A percentile compares a stretch with the other conserved stretches of the same genome.
Conservation (phyloP, 345 rosid species). For the Bretschneidera sinensis region DNA sequence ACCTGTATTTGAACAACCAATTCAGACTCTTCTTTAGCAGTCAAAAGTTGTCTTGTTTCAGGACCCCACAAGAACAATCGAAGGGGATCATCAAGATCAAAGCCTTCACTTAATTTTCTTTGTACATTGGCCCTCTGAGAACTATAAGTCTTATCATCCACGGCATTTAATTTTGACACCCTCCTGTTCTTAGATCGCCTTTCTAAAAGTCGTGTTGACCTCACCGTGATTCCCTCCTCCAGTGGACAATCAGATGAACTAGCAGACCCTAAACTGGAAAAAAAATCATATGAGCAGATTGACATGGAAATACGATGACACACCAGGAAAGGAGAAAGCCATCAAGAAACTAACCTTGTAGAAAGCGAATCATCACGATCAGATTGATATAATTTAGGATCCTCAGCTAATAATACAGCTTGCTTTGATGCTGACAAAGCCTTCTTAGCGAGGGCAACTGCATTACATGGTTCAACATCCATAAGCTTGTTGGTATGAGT, state of each 20-base stretch:
- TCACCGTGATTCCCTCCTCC: constrained; percentile 38
- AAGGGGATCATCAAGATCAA: constrained; percentile 62
- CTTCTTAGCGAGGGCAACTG: constrained; percentile 52
- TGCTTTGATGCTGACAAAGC: constrained; percentile 76
- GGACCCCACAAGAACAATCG: constrained; percentile 74
- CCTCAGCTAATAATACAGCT: constrained; percentile 47
- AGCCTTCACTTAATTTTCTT: constrained; percentile 39
- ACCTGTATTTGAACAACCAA: constrained; percentile 73
- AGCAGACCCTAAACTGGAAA: constrained; percentile 28
- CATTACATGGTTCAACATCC: constrained; percentile 35
- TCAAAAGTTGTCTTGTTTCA: constrained; percentile 72
- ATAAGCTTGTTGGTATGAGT: constrained; percentile 18
- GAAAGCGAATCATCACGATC: constrained; percentile 34
- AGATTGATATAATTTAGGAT: constrained; percentile 23
- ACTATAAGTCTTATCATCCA: constrained; percentile 28
- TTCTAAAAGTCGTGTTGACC: constrained; percentile 56
- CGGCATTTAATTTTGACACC: constrained; percentile 33
- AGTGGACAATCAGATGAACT: constrained; percentile 31
- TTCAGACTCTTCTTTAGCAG: constrained; percentile 67
- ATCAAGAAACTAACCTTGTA: constrained; percentile 42
- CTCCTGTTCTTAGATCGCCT: constrained; percentile 56
- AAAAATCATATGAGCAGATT: constrained; percentile 13
- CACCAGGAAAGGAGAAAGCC: constrained; percentile 4
- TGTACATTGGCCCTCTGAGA: constrained; percentile 32
- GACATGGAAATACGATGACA: constrained; percentile 5